These are phyloP conservation scores for Penicillium psychrosexuale DNA, from an alignment of 2,329 filamentous ascomycete species.

Conservation along the genomic window DNA sequence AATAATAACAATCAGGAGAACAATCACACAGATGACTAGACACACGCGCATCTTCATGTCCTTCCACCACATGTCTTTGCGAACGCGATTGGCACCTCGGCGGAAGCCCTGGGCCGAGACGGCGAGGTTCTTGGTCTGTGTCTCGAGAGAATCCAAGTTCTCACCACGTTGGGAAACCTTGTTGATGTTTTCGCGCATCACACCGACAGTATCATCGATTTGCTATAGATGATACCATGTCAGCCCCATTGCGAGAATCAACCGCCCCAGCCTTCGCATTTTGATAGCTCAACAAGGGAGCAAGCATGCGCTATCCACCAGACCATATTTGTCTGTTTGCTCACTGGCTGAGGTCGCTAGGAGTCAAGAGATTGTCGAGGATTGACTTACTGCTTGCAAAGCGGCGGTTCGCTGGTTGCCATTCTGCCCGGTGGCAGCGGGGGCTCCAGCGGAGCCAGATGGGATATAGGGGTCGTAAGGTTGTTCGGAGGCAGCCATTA, in stretches of 20 bases:
- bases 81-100: constrained; percentile 89
- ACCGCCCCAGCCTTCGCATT: background rate
- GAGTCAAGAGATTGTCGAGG: constrained; percentile 11
- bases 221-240: constrained; percentile 58
- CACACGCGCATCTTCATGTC: constrained; percentile 99
- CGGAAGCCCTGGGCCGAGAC: constrained; percentile 93
- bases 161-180: constrained; percentile 93
- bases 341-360: background rate
- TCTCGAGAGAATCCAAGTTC: constrained; percentile 80
- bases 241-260: constrained; percentile 14
- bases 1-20: constrained; percentile 90
- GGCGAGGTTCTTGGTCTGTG: constrained; percentile 89
- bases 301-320: background rate
- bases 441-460: constrained; percentile 54
- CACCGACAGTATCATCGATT: constrained; percentile 93
- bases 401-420: constrained; percentile 67
- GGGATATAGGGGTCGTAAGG: constrained; percentile 91
- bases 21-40: constrained; percentile 83
- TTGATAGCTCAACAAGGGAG: background rate
- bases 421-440: constrained; percentile 52
- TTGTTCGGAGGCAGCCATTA: constrained; percentile 53
- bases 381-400: constrained; percentile 75
- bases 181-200: constrained; percentile 97
- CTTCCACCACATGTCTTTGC: constrained; percentile 99
- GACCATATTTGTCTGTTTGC: background rate